These are phyloP conservation scores for Clavaria fumosa DNA, from an alignment of 768 basidiomycete genomes.

Conservation along the genomic window DNA sequence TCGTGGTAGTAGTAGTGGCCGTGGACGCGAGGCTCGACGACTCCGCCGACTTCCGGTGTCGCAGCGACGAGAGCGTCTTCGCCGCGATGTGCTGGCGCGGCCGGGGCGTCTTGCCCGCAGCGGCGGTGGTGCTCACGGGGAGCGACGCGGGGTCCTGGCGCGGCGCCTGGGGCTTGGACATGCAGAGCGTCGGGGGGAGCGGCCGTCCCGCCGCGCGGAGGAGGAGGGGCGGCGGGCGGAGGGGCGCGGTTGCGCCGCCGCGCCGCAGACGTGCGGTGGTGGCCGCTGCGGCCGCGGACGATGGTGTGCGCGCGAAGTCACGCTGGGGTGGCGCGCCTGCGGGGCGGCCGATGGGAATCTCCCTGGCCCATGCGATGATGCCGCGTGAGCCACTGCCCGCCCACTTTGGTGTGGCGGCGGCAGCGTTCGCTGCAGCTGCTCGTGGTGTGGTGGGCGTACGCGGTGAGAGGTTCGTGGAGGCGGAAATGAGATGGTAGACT, in stretches of 20 bases:
- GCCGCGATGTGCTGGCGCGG: constrained; percentile 21
- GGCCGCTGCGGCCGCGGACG: constrained; percentile 9
- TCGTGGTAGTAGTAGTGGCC: too few species aligned
- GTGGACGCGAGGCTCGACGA: constrained; percentile 23
- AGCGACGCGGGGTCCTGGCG: constrained; percentile 16
- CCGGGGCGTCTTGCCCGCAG: too few species aligned
- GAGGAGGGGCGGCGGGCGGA: constrained; percentile 21
- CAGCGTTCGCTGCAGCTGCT: constrained; percentile 10
- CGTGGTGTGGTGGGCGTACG: constrained; percentile 11
- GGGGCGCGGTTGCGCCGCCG: constrained; percentile 11
- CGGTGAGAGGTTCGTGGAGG: neutral
- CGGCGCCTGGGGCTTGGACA: constrained; percentile 26
- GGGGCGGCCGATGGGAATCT: constrained; percentile 20
- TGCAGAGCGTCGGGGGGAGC: constrained; percentile 34
- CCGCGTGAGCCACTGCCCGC: constrained; percentile 26
- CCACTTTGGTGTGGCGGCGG: constrained; percentile 15
- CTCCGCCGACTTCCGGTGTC: constrained; percentile 15
- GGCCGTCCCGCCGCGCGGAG: constrained; percentile 25
- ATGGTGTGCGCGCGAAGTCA: constrained; percentile 8
- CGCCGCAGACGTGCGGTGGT: constrained; percentile 6
- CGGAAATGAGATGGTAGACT: neutral
- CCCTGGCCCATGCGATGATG: constrained; percentile 33
- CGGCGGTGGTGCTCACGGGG: constrained; percentile 20
- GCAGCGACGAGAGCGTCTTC: constrained; percentile 16
- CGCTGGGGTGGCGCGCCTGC: neutral